Percentiles rank a stretch among this genome's conserved stretches.
These are phyloP conservation scores for Candida boleticola DNA, from an alignment of 805 yeast genomes.

Conservation along the genomic window DNA sequence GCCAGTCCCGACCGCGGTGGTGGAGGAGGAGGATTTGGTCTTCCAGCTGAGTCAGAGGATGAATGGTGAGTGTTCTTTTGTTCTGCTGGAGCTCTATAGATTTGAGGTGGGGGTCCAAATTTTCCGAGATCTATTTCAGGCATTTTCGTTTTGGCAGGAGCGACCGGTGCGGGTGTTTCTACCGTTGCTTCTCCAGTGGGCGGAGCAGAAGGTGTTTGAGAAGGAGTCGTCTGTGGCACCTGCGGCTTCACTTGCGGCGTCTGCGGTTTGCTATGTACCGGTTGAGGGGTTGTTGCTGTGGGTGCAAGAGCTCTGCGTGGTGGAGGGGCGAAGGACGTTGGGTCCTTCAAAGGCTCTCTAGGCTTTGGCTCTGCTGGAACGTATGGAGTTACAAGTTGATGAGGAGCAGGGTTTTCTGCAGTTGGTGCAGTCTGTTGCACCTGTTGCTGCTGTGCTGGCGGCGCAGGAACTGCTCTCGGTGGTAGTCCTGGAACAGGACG, in stretches of 20 bases:
- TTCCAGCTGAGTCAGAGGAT: constrained; percentile 4
- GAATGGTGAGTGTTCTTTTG: not conserved
- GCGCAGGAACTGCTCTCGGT: constrained; percentile 1
- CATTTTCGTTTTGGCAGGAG: not conserved
- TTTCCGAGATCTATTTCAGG: not conserved
- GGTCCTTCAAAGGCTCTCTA: constrained; percentile 30
- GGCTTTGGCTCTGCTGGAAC: constrained; percentile 12
- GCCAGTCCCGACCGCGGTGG: constrained; percentile 1
- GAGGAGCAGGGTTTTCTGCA: not conserved
- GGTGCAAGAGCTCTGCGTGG: constrained; percentile 25
- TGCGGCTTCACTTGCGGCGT: not conserved
- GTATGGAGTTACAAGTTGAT: constrained; percentile 1
- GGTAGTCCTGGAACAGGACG: too few species aligned
- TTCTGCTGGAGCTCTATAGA: not conserved
- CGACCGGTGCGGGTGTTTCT: constrained; percentile 1
- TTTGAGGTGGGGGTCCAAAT: constrained; percentile 9
- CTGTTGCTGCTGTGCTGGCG: not conserved
- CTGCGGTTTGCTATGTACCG: too few species aligned
- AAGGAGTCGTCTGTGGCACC: not conserved
- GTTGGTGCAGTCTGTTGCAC: not conserved
- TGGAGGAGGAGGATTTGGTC: constrained; percentile 4
- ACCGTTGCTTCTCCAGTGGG: not conserved
- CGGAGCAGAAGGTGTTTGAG: not conserved
- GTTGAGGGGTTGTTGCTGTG: constrained; percentile 12
- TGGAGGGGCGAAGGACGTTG: constrained; percentile 40